These are phyloP conservation scores for Diospyros kaki DNA, from an alignment of 148 eudicot species.

Conservation along the genomic window DNA sequence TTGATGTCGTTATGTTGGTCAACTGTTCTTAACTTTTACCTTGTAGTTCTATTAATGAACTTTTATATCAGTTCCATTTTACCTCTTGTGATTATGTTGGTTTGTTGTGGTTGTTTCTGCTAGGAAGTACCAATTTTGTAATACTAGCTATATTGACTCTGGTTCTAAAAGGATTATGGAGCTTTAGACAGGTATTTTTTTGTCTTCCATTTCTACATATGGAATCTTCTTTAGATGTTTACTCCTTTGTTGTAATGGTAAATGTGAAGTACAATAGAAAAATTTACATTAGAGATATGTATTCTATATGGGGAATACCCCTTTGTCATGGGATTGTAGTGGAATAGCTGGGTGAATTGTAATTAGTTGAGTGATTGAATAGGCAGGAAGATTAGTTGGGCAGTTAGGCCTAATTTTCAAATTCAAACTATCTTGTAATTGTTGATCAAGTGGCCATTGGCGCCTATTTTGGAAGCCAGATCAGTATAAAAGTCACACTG, in stretches of 20 bases:
- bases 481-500: no score
- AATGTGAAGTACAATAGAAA: background rate
- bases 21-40: background rate
- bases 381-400: no score
- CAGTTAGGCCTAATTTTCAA: no score
- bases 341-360: no score
- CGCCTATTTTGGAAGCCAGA: no score
- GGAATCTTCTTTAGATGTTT: background rate
- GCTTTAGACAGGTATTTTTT: constrained; percentile 71
- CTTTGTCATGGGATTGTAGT: no score
- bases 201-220: background rate
- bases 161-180: constrained; percentile 77
- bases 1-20: background rate
- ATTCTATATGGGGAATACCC: background rate
- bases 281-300: background rate
- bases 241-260: background rate
- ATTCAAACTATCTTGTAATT: no score
- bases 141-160: constrained; percentile 80
- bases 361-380: no score
- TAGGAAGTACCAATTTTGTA: constrained; percentile 95
- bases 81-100: background rate
- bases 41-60: background rate
- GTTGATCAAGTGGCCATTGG: no score
- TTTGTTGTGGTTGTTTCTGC: constrained; percentile 16
- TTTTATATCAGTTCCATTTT: background rate